These are phyloP conservation scores for Aspergillus sp. DNA, from an alignment of 2,329 filamentous ascomycete species.

Conservation along the genomic window DNA sequence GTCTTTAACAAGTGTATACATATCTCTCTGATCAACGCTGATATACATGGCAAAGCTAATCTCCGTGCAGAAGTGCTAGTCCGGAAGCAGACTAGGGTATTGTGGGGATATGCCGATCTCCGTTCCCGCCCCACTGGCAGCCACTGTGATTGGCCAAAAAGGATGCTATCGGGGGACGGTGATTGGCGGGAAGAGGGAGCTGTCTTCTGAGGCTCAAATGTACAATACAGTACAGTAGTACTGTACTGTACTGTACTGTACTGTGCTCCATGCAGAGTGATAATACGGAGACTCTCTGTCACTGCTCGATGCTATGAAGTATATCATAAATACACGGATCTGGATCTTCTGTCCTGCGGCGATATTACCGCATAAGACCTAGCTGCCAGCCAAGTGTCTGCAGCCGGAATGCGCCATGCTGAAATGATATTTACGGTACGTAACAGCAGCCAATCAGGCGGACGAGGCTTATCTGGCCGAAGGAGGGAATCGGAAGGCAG, in stretches of 20 bases:
- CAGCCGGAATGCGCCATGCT: too few species aligned
- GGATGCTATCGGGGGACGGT: constrained; percentile 14
- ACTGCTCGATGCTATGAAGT: neutral
- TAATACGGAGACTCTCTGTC: neutral
- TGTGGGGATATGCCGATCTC: constrained; percentile 18
- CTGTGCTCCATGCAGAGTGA: neutral
- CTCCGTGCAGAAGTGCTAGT: neutral
- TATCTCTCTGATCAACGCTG: too few species aligned
- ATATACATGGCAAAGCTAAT: too few species aligned
- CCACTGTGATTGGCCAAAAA: constrained; percentile 14
- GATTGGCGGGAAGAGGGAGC: constrained; percentile 13
- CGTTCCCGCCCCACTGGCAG: too few species aligned
- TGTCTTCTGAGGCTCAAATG: constrained; percentile 2
- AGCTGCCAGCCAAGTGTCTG: too few species aligned
- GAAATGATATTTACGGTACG: too few species aligned
- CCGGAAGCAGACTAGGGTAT: neutral
- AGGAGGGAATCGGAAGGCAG: too few species aligned
- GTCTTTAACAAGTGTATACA: too few species aligned
- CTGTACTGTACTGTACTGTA: neutral
- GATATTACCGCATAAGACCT: too few species aligned
- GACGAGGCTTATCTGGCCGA: constrained; percentile 22
- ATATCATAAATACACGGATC: neutral
- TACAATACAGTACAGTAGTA: neutral
- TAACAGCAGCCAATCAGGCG: constrained; percentile 25
- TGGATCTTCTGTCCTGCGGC: too few species aligned